Conservation (phyloP, 192 early-diverging fungal species). For the Chytriomyces confervae region DNA sequence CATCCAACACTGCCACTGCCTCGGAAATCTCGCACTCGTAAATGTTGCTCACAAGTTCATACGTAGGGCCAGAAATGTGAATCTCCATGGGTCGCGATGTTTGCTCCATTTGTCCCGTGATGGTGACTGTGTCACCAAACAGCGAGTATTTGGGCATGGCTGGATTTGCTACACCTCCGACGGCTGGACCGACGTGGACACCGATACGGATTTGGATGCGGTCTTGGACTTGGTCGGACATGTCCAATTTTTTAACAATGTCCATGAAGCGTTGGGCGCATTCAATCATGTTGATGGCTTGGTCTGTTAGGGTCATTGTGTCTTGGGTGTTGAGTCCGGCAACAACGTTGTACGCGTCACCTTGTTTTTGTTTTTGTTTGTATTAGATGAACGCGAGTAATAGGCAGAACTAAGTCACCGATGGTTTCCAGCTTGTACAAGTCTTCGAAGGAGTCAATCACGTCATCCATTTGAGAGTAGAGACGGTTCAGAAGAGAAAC, state of each 20-base stretch:
- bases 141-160: conserved; percentile 48
- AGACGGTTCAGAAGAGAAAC: conserved; percentile 50
- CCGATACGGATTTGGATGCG: conserved; percentile 48
- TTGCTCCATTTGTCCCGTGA: conserved; percentile 50
- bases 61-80: conserved; percentile 43
- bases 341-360: conserved; percentile 49
- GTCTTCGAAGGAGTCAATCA: conserved; percentile 45
- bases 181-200: conserved; percentile 48
- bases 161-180: conserved; percentile 50
- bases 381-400: neutral
- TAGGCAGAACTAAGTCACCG: conserved; percentile 11
- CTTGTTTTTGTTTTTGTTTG: neutral
- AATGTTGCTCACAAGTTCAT: conserved; percentile 39
- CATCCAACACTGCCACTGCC: conserved; percentile 26
- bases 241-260: conserved; percentile 43
- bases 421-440: conserved; percentile 54
- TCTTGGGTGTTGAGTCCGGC: conserved; percentile 43
- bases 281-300: conserved; percentile 43
- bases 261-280: conserved; percentile 47
- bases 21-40: conserved; percentile 29
- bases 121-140: conserved; percentile 50
- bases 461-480: conserved; percentile 46
- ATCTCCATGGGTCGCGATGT: conserved; percentile 44
- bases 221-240: conserved; percentile 47
- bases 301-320: conserved; percentile 14